Evolutionary conservation across 2,329 filamentous ascomycete species (phyloP).

Genomic region (Ramichloridium luteum): DNA sequence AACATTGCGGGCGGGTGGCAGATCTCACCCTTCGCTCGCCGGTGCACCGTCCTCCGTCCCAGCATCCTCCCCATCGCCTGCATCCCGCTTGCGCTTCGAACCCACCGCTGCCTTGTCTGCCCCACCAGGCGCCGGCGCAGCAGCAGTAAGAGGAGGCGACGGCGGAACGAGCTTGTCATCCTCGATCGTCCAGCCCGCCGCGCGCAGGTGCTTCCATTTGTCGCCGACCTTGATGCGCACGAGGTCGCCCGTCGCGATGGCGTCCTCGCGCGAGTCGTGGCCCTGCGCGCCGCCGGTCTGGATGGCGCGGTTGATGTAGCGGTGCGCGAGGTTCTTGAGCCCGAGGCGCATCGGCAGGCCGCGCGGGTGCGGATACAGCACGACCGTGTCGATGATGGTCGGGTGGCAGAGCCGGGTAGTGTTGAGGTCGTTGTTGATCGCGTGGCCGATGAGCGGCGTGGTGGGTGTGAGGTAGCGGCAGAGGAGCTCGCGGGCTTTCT

Average conservation of each 20-base stretch:
- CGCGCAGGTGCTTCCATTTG: conserved; percentile 56
- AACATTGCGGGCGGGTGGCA: too few relatives aligned
- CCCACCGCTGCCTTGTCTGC: not conserved
- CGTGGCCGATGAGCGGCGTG: conserved; percentile 83
- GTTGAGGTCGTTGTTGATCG: conserved; percentile 91
- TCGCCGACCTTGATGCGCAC: conserved; percentile 59
- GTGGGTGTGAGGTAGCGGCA: conserved; percentile 61
- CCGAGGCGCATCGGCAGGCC: conserved; percentile 68
- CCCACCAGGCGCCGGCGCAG: too few relatives aligned
- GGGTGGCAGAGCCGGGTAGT: conserved; percentile 73
- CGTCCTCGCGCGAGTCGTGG: conserved; percentile 89
- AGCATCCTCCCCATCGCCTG: not conserved
- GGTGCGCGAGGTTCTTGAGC: conserved; percentile 61
- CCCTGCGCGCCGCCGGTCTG: conserved; percentile 57
- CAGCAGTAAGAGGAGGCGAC: not conserved
- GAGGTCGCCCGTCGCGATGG: conserved; percentile 75
- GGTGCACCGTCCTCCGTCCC: too few relatives aligned
- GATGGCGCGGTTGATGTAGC: conserved; percentile 61
- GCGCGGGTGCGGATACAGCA: conserved; percentile 66
- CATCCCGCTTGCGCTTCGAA: not conserved
- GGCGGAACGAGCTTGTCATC: conserved; percentile 31
- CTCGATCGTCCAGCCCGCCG: conserved; percentile 53
- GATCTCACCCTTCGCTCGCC: too few relatives aligned
- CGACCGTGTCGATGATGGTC: conserved; percentile 69
- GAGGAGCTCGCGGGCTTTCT: conserved; percentile 61